Evolutionary conservation across 129 eudicot genomes (phyloP), one percentile per base, ranked within the genome.

Genomic region (Escallonia rubra): DNA sequence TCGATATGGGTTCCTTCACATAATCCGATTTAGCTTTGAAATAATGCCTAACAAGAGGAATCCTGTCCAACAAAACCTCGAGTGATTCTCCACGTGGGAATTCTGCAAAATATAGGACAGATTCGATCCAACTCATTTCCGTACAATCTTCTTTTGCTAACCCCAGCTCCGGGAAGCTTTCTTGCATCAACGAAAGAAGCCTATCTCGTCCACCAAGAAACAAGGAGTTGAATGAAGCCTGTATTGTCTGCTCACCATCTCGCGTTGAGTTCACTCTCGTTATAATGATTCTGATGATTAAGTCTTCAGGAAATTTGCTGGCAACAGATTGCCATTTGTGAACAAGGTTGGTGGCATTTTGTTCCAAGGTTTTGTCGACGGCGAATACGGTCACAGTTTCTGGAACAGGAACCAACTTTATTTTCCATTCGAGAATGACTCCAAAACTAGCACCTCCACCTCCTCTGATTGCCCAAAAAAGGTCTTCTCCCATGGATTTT

Each of bases 11-110:
- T 15, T 54, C 72, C 51, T 81, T 79, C 0, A 76, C 76, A 59
- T 76, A 81, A 59, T 81, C 86, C 6, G 86, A 81, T 74, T 76
- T 81, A 13, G 82, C 65, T 67, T 81, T 81, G 43, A 81, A 53
- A 23, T 67, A 81, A 13, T 68, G 76, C 55, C 72, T 79, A 2
- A 40, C 61, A 47, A 72, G 70, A 1, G 73, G 63, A 14, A 59
- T 76, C 34, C 85, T 71, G 38, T 45, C 16, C 7, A 81, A 71
- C 12, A 81, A 70, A 8, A 54, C 63, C 11, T 68, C 15, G 0
- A 43, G 41, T 13, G 69, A 3, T 2, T 76, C 72, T 0, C 66
- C 68, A 12, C 72, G 76, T 41, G 54, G 51, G 54, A 78, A 71
- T 41, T 78, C 72, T 0, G 74, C 74, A 78, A 78, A 78, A 15